Percentiles rank a stretch among this genome's conserved stretches.
Conservation (phyloP, 768 basidiomycete species). For the Boletus edulis region DNA sequence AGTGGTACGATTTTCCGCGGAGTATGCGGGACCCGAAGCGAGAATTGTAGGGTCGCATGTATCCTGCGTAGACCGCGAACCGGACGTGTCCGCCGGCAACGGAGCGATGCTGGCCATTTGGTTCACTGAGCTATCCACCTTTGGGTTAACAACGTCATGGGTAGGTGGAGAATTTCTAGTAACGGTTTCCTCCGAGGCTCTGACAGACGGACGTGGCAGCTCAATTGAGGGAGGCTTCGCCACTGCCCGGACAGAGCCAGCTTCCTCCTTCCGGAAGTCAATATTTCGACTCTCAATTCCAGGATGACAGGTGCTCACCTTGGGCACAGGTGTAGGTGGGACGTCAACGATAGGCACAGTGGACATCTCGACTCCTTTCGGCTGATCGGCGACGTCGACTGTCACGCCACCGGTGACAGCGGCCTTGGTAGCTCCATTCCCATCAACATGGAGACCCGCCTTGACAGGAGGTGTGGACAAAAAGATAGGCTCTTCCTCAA, state of each 20-base stretch:
- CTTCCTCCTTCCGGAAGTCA: constrained; percentile 10
- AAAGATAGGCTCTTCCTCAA: constrained; percentile 45
- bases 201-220: not conserved
- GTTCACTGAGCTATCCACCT: not conserved
- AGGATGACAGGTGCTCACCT: constrained; percentile 13
- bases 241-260: not conserved
- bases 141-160: not conserved
- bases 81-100: constrained; percentile 2
- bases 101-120: not conserved
- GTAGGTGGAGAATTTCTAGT: not conserved
- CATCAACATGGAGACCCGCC: constrained; percentile 31
- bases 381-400: constrained; percentile 16
- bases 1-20: not conserved
- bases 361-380: constrained; percentile 3
- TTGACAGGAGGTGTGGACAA: constrained; percentile 22
- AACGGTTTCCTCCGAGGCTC: constrained; percentile 6
- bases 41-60: not conserved
- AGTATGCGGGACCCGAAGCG: not conserved
- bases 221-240: constrained; percentile 17
- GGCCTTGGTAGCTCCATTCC: constrained; percentile 11
- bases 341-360: not conserved
- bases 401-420: constrained; percentile 23
- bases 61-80: not conserved
- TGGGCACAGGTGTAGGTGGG: not conserved
- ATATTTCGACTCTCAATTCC: not conserved